phyloP scores from a whole-genome alignment of 805 yeast species.

The Saturnispora ahearnii region DNA sequence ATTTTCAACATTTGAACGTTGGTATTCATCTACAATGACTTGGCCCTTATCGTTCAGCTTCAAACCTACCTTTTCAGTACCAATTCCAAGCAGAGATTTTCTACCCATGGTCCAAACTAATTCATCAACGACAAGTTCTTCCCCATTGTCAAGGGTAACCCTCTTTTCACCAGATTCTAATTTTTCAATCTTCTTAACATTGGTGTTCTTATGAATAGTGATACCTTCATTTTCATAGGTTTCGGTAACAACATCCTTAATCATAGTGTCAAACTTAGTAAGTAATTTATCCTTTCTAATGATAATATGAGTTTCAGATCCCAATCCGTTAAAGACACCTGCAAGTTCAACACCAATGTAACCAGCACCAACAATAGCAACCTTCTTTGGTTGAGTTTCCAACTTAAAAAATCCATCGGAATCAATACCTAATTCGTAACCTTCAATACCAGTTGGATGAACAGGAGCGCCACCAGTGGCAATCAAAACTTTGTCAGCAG shows the following conservation, averaged over 20 bases:
- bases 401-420: conserved; percentile 89
- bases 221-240: conserved; percentile 76
- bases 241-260: conserved; percentile 72
- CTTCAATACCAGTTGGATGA: conserved; percentile 61
- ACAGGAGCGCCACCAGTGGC: conserved; percentile 92
- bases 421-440: conserved; percentile 73
- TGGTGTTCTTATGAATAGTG: conserved; percentile 60
- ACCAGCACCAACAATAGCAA: conserved; percentile 96
- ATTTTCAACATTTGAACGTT: conserved; percentile 62
- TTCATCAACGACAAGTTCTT: conserved; percentile 57
- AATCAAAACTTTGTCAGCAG: conserved; percentile 76
- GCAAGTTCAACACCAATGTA: conserved; percentile 94
- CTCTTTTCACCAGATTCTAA: conserved; percentile 40
- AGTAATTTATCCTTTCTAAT: conserved; percentile 88
- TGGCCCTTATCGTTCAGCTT: conserved; percentile 50
- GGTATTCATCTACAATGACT: conserved; percentile 79
- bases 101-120: conserved; percentile 95
- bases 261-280: conserved; percentile 76
- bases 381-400: conserved; percentile 77
- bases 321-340: conserved; percentile 86
- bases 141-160: conserved; percentile 36
- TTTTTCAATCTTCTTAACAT: conserved; percentile 41
- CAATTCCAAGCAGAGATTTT: conserved; percentile 62
- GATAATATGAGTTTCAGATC: conserved; percentile 76
- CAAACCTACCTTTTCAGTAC: conserved; percentile 69